phyloP scores from a whole-genome alignment of 176 grass and related monocot genomes.

The Paspalum notatum region DNA sequence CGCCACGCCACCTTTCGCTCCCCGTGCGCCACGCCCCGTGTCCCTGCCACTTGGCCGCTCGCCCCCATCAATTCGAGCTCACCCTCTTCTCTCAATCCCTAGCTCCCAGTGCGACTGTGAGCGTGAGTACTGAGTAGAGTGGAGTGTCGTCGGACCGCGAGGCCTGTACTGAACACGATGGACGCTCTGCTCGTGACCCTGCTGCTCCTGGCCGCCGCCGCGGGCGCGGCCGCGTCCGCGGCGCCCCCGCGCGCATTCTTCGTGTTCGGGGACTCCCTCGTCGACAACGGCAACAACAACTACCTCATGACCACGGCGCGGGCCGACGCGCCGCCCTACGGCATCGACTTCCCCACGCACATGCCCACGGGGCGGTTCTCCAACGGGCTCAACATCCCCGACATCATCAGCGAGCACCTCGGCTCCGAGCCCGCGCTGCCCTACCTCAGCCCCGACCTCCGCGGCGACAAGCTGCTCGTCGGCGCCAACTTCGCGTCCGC shows the following conservation, averaged over 20 bases:
- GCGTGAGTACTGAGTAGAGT: neutral
- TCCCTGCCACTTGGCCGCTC: conserved; percentile 21
- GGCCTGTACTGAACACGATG: too few species aligned
- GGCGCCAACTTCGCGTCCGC: conserved; percentile 87
- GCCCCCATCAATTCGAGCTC: conserved; percentile 8
- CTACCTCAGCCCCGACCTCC: conserved; percentile 71
- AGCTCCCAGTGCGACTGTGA: neutral
- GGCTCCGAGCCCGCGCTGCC: conserved; percentile 54
- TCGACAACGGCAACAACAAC: conserved; percentile 88
- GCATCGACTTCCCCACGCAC: conserved; percentile 72
- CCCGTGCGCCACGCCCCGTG: conserved; percentile 26
- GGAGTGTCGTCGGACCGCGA: neutral
- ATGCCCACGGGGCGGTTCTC: conserved; percentile 77
- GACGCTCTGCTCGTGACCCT: too few species aligned
- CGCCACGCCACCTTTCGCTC: conserved; percentile 15
- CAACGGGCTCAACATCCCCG: conserved; percentile 80
- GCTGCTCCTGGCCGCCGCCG: neutral
- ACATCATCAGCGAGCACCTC: conserved; percentile 81
- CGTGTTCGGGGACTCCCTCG: conserved; percentile 84
- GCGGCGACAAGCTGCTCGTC: conserved; percentile 64
- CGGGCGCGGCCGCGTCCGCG: conserved; percentile 21
- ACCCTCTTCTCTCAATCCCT: too few species aligned
- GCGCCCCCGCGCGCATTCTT: conserved; percentile 59
- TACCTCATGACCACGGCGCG: conserved; percentile 71
- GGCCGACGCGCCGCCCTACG: conserved; percentile 71